Base-by-base conservation (phyloP, 2,329 filamentous ascomycete species). In the Tolypocladium inflatum region DNA sequence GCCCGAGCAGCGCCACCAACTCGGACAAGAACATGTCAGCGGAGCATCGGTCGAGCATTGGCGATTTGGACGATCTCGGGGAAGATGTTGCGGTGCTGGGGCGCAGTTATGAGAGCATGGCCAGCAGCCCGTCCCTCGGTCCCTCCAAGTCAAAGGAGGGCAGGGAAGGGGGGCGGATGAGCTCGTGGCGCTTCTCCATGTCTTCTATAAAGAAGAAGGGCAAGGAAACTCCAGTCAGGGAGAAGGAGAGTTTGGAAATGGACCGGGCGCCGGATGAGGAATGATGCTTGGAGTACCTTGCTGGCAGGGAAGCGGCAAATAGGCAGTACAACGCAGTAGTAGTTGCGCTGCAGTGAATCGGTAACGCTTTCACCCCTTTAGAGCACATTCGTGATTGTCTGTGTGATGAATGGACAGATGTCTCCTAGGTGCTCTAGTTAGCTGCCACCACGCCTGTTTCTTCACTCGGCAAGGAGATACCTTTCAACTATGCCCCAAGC, bases 141-240 rank as follows among this genome's bases (percentile, higher is more conserved):
- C 76, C 80, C 30, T 73, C 74, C 35, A 77, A 74, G 63, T 78
- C 76, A 33, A 76, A 71, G 60, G 74, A 77, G 50, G 70, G 69
- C 5, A 78, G 76, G 62, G 78, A 79, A 55, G 72, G 78, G 56
- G 77, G 81, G 9, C 42, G 58, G 65, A 78, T 80, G 59, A 76
- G 74, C 13, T 74, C 74, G 48, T 82, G 80, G 77, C 76, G 80
- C 63, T 83, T 83, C 67, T 78, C 80, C 50, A 82, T 82, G 67
- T 83, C 83, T 66, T 78, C 80, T 39, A 82, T 82, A 65, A 84
- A 82, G 71, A 84, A 84, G 74, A 83, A 81, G 69, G 79, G 76
- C 62, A 81, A 78, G 63, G 80, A 82, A 51, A 59, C 63, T n/a
- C 57, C 62, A 10, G 53, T 59, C n/a, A 74, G 66, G 63, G 72